phyloP scores from a whole-genome alignment of 495 filamentous ascomycete genomes.

The Neurospora intermedia region DNA sequence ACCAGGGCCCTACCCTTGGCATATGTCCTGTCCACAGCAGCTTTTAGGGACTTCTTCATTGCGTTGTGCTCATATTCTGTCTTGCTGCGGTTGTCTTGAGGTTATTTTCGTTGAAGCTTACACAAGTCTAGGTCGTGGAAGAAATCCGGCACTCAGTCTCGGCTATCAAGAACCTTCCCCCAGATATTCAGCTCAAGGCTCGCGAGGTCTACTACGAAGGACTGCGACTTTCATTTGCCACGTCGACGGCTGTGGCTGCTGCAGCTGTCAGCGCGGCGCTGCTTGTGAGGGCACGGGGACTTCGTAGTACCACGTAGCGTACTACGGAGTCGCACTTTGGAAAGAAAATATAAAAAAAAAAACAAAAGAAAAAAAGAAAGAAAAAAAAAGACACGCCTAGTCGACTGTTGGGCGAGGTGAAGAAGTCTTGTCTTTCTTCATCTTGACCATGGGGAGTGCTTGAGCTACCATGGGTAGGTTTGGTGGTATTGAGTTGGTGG shows the following conservation, averaged over 20 bases:
- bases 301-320: conserved; percentile 24
- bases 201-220: conserved; percentile 50
- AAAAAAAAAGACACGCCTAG: background rate
- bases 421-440: background rate
- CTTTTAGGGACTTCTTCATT: background rate
- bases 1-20: background rate
- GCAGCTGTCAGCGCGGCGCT: conserved; percentile 41
- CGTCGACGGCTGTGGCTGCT: conserved; percentile 40
- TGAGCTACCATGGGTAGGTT: background rate
- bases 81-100: background rate
- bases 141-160: conserved; percentile 53
- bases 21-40: background rate
- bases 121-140: conserved; percentile 38
- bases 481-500: background rate
- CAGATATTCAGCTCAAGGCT: conserved; percentile 48
- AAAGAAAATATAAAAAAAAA: background rate
- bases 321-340: background rate
- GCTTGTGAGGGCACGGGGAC: conserved; percentile 38
- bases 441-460: background rate
- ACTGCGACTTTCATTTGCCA: conserved; percentile 43
- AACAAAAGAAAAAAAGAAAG: too few species aligned
- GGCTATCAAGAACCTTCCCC: conserved; percentile 41
- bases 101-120: background rate
- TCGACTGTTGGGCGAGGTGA: background rate
- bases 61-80: background rate